Evolutionary conservation across 2,329 filamentous ascomycete genomes (phyloP), one percentile per base, ranked within the genome.

Genomic region (Monosporascus sp.): DNA sequence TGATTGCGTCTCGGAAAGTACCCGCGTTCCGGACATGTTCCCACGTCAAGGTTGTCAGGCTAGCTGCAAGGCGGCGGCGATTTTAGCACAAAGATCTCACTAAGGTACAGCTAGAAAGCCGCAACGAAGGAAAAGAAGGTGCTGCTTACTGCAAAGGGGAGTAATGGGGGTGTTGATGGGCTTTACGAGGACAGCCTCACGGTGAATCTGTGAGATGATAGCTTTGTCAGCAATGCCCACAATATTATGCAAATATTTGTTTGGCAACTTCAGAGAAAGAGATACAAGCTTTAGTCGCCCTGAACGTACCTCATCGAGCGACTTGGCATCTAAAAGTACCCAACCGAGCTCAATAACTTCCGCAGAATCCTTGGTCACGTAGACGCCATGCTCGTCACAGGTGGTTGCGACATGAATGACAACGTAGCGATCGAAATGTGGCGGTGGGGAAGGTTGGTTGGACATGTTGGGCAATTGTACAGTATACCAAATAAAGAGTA

Each of bases 341-440:
- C 94, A 99, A 60, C 93, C 94, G 70, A 99, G 83, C 82, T 99
- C 94, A 73, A 99, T 99, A 62, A 99, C 94, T 78, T 99, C 94
- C 58, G 94, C 94, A 55, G 94, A 97, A 76, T 99, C 94, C 76
- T 97, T 97, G 56, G 94, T 99, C 55, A 99, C 94, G 74, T 99
- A 99, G 61, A 99, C 94, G 59, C 94, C 94, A 76, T 99, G 94
- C 74, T 99, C 94, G 73, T 99, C 94, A 76, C 94, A 99, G 64
- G 94, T 99, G 37, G 94, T 99, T 60, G 94, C 94, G 69, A 97
- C 93, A 75, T 99, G 94, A 72, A 97, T 96, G 68, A 99, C 90
- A 62, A 97, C 88, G 76, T 96, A 99, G 73, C 93, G 90, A 78
- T 99, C 94, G 75, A 96, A 84, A 76, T 88, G 88, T 64, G 86